Evolutionary conservation across 352 stramenopile species (phyloP).

Genomic region (Globisporangium ultimum): DNA sequence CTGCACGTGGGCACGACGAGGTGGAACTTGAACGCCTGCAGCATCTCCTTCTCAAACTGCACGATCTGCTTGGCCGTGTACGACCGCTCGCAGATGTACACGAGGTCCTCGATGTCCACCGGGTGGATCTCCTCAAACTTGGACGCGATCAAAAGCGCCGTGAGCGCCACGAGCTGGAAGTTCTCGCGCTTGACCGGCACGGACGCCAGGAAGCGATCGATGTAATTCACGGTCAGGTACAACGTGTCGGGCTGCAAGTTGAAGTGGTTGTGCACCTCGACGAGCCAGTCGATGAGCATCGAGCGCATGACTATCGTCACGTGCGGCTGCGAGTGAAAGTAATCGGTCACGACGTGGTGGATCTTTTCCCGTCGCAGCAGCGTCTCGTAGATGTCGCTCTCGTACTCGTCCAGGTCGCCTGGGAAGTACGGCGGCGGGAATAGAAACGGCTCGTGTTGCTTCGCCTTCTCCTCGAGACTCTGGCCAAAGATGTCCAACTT

Average conservation of each 20-base stretch:
- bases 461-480: slow-evolving; percentile 1
- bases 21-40: slow-evolving; percentile 95
- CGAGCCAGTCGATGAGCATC: slow-evolving; percentile 77
- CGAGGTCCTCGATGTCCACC: slow-evolving; percentile 94
- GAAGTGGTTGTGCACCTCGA: slow-evolving; percentile 98
- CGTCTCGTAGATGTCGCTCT: slow-evolving; percentile 48
- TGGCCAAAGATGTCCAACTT: slow-evolving; percentile 13
- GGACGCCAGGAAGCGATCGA: slow-evolving; percentile 96
- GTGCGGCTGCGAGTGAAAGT: slow-evolving; percentile 46
- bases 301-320: slow-evolving; percentile 59
- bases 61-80: slow-evolving; percentile 87
- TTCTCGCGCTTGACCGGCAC: slow-evolving; percentile 88
- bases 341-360: slow-evolving; percentile 47
- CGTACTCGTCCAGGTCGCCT: slow-evolving; percentile 46
- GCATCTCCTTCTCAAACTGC: slow-evolving; percentile 92
- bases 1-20: slow-evolving; percentile 95
- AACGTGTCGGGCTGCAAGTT: slow-evolving; percentile 96
- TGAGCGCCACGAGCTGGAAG: slow-evolving; percentile 98
- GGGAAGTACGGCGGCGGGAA: slow-evolving; percentile 29
- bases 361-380: slow-evolving; percentile 36
- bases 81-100: slow-evolving; percentile 97
- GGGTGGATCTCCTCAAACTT: slow-evolving; percentile 99
- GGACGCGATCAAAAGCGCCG: slow-evolving; percentile 94
- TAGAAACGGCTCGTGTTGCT: slow-evolving; percentile 14
- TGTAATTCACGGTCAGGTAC: slow-evolving; percentile 98